Percentiles rank a stretch among this genome's conserved stretches.
These are phyloP conservation scores for Dryas octopetala DNA, from an alignment of 306 rosid species.

Conservation along the genomic window DNA sequence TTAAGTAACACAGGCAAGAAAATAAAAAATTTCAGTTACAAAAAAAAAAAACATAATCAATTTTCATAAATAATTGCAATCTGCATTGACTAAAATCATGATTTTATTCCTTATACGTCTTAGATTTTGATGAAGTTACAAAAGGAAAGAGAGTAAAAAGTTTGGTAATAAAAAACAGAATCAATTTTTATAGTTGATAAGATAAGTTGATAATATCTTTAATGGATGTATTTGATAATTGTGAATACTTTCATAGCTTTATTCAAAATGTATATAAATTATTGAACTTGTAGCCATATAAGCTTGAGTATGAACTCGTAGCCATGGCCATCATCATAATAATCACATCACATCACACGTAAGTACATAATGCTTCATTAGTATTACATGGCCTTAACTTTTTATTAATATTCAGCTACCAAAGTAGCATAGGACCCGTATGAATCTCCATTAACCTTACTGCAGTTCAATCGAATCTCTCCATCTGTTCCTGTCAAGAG, in stretches of 20 bases:
- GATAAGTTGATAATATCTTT: neutral
- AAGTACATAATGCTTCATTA: too few relatives aligned
- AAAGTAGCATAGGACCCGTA: constrained; percentile 2
- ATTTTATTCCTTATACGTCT: too few relatives aligned
- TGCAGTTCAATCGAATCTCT: constrained; percentile 28
- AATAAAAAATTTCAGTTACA: too few relatives aligned
- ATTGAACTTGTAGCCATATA: neutral
- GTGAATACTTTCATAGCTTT: neutral
- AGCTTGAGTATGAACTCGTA: neutral
- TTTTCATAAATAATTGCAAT: too few relatives aligned
- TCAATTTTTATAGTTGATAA: neutral
- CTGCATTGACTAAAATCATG: too few relatives aligned
- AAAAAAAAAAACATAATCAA: too few relatives aligned
- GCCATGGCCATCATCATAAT: neutral
- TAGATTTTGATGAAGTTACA: too few relatives aligned
- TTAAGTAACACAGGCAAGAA: too few relatives aligned
- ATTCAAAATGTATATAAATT: neutral
- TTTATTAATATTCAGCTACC: constrained; percentile 5
- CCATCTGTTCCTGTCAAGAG: constrained; percentile 16
- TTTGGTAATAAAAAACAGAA: too few relatives aligned
- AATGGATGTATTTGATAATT: neutral
- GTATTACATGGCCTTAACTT: neutral
- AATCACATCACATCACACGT: neutral
- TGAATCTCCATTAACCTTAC: constrained; percentile 5
- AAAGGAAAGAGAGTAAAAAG: too few relatives aligned